These are phyloP conservation scores for Hyphodiscus sp. DNA, from an alignment of 2,329 filamentous ascomycete genomes.

Conservation along the genomic window DNA sequence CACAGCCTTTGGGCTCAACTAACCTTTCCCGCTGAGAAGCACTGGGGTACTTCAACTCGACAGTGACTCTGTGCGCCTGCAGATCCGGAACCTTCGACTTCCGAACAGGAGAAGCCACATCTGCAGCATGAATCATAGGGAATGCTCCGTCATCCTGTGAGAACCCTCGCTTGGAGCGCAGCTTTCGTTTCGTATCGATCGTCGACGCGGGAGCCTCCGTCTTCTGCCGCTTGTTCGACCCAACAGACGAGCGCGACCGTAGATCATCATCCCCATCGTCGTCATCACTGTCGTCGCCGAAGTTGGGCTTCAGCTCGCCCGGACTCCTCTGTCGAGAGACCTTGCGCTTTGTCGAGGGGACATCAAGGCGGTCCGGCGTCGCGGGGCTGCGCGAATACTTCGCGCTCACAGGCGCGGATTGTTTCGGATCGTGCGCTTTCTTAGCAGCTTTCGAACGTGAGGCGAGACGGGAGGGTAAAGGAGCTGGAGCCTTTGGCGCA, in stretches of 20 bases:
- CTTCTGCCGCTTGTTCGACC: constrained; percentile 19
- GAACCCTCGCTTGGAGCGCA: constrained; percentile 24
- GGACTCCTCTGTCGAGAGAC: not conserved
- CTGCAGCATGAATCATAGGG: constrained; percentile 49
- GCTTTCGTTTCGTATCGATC: constrained; percentile 22
- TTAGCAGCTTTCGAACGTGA: not conserved
- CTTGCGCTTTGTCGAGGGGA: not conserved
- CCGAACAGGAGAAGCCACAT: constrained; percentile 45
- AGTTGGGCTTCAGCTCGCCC: not conserved
- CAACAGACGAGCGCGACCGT: not conserved
- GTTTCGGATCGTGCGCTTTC: not conserved
- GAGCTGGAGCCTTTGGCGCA: not conserved
- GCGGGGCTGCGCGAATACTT: not conserved
- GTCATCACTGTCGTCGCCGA: constrained; percentile 1
- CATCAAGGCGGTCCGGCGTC: not conserved
- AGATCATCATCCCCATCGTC: not conserved
- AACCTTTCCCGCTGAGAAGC: constrained; percentile 61
- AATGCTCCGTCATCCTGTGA: constrained; percentile 19
- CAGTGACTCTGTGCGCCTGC: constrained; percentile 42
- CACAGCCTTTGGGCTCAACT: not conserved
- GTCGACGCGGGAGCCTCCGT: not conserved
- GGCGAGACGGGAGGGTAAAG: not conserved
- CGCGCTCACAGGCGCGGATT: not conserved
- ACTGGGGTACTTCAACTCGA: constrained; percentile 82
- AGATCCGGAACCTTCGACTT: constrained; percentile 46